Base-by-base conservation (phyloP, 1,139 yeast species). In the Chernovozyma aurita region DNA sequence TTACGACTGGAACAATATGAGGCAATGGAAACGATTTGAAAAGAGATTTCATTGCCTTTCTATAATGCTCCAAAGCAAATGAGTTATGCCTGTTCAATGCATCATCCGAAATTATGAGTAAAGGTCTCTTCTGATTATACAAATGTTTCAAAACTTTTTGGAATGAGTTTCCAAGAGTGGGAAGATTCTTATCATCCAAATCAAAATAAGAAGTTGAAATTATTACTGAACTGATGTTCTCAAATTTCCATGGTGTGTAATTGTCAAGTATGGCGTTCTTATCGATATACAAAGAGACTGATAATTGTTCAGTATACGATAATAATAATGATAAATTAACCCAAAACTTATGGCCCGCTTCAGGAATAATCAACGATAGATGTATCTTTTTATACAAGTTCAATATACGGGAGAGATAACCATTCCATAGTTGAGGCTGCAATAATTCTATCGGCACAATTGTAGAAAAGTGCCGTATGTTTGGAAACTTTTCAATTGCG, bases 261-360 rank as follows among this genome's bases (percentile, higher is more conserved):
- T 9, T 20, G 12, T 11, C 12, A 6, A 12, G 8, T 26, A 12
- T 7, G 9, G 8, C 20, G 16, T 21, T 16, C 16, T 16, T 11
- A 26, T 22, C 22, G 4, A 36, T 18, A 13, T 28, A 36, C 4
- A 36, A 26, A 0, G 84, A 78, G 4, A 80, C 71, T 1, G 76
- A 68, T 13, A 81, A 56, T 18, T 74, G 68, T 2, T 58, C 46
- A 31, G 78, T 66, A 45, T 78, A 77, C n/a, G 18, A 12, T 17
- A 36, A 26, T 5, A 8, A 8, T 4, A 13, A 17, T 17, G 18
- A 28, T 18, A 36, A 13, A 3, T 32, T 11, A 5, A 11, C 7
- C 39, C 39, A 36, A 30, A 32, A 36, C n/a, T 28, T 13, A 24
- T 31, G 18, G 14, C 33, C 31, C 6, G 15, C 12, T 3, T 12